Conservation (phyloP, 2,329 filamentous ascomycete genomes). For the Lachnellula cervina region DNA sequence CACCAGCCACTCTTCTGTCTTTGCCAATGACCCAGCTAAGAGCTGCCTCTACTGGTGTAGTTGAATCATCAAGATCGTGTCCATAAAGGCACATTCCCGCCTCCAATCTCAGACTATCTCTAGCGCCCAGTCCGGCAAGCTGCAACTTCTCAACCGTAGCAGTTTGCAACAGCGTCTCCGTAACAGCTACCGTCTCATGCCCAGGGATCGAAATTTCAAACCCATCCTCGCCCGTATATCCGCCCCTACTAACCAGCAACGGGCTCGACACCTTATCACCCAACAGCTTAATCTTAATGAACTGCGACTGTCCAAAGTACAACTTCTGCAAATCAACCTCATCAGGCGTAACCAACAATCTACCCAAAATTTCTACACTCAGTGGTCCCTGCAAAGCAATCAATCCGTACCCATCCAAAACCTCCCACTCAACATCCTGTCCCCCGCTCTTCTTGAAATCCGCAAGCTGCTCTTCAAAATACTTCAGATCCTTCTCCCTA, state of each 20-base stretch:
- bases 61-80: constrained; percentile 84
- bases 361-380: constrained; percentile 62
- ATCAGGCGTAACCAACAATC: constrained; percentile 49
- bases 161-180: constrained; percentile 49
- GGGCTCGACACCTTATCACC: constrained; percentile 44
- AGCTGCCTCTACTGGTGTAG: constrained; percentile 62
- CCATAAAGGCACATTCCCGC: constrained; percentile 99
- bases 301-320: constrained; percentile 75
- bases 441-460: constrained; percentile 52
- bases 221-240: constrained; percentile 96
- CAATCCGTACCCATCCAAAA: constrained; percentile 69
- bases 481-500: constrained; percentile 79
- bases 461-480: constrained; percentile 65
- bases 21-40: constrained; percentile 82
- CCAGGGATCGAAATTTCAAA: constrained; percentile 89
- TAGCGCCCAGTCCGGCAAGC: constrained; percentile 81
- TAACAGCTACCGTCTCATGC: constrained; percentile 58
- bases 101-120: constrained; percentile 89
- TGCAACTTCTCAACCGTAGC: constrained; percentile 60
- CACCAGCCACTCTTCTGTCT: constrained; percentile 59
- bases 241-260: constrained; percentile 77
- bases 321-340: constrained; percentile 57
- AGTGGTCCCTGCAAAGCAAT: constrained; percentile 86
- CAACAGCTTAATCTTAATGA: constrained; percentile 58
- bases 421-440: constrained; percentile 60